Conservation (phyloP, 176 grass and related monocot genomes). For the Oryza australiensis region DNA sequence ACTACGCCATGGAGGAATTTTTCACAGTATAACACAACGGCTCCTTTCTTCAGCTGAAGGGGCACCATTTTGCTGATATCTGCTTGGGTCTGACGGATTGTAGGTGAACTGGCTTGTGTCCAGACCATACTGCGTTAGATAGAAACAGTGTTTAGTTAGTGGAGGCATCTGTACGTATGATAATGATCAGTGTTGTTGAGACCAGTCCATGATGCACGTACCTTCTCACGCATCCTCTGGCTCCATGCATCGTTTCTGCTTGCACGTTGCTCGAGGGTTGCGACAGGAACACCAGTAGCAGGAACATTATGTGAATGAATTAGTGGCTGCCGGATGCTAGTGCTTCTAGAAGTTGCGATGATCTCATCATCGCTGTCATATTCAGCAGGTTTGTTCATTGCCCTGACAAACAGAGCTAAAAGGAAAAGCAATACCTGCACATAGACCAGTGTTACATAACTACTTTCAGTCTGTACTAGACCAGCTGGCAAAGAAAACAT, state of each 20-base stretch:
- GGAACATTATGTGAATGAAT: slow-evolving; percentile 61
- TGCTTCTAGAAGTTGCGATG: slow-evolving; percentile 47
- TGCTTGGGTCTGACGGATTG: slow-evolving; percentile 72
- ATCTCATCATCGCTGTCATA: slow-evolving; percentile 95
- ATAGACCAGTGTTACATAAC: slow-evolving; percentile 4
- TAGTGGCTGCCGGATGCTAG: slow-evolving; percentile 67
- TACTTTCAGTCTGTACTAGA: background rate
- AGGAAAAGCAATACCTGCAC: slow-evolving; percentile 80
- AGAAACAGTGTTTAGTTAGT: slow-evolving; percentile 10
- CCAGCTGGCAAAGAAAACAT: background rate
- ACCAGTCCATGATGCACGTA: slow-evolving; percentile 31
- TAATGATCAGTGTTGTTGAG: slow-evolving; percentile 14
- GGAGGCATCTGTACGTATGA: background rate
- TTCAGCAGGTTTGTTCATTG: slow-evolving; percentile 78
- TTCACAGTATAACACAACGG: slow-evolving; percentile 73
- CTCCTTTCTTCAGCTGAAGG: slow-evolving; percentile 64
- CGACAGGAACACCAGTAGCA: slow-evolving; percentile 69
- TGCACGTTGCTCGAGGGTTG: slow-evolving; percentile 74
- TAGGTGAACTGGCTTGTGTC: slow-evolving; percentile 90
- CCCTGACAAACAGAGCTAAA: slow-evolving; percentile 80
- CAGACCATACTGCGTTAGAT: slow-evolving; percentile 74
- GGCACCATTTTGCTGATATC: slow-evolving; percentile 63
- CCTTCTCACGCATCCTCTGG: slow-evolving; percentile 98
- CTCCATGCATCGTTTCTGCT: slow-evolving; percentile 86
- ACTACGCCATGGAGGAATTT: slow-evolving; percentile 2